A percentile compares a stretch with the other conserved stretches of the same genome.
Evolutionary conservation across 257 asterid genomes (phyloP).

Genomic region (Rauvolfia tetraphylla): DNA sequence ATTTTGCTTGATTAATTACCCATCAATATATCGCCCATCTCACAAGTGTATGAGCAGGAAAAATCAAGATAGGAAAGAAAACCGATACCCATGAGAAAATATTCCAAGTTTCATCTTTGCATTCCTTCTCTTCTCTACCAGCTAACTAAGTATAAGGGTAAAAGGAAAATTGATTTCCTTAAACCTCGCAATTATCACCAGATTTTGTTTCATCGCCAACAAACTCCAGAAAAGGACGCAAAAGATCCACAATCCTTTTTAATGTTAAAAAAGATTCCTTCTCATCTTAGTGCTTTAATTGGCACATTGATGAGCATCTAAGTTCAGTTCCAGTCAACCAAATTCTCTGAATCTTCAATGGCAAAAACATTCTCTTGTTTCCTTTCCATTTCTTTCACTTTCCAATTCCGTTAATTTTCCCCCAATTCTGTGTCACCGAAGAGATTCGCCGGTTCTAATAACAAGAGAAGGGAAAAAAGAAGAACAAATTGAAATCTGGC

Average conservation of each 20-base stretch:
- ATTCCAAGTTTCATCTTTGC: not conserved
- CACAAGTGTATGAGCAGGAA: too few species aligned
- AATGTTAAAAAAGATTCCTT: slow-evolving; percentile 1
- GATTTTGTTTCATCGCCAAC: not conserved
- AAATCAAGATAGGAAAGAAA: not conserved
- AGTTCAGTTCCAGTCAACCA: not conserved
- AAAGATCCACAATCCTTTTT: not conserved
- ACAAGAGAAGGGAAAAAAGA: not conserved
- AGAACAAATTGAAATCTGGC: not conserved
- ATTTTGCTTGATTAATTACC: not conserved
- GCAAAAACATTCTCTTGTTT: slow-evolving; percentile 4
- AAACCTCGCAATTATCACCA: not conserved
- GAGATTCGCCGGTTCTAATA: not conserved
- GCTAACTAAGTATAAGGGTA: not conserved
- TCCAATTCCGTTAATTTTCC: not conserved
- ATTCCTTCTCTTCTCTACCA: not conserved
- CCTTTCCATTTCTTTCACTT: not conserved
- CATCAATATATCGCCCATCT: not conserved
- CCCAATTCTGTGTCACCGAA: not conserved
- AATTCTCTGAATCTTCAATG: not conserved
- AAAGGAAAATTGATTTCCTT: not conserved
- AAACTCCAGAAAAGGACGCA: not conserved
- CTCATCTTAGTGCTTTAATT: not conserved
- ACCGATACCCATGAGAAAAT: not conserved
- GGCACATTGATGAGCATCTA: not conserved